Base-by-base conservation (phyloP, 805 yeast genomes). In the Clavispora vitiphila region DNA sequence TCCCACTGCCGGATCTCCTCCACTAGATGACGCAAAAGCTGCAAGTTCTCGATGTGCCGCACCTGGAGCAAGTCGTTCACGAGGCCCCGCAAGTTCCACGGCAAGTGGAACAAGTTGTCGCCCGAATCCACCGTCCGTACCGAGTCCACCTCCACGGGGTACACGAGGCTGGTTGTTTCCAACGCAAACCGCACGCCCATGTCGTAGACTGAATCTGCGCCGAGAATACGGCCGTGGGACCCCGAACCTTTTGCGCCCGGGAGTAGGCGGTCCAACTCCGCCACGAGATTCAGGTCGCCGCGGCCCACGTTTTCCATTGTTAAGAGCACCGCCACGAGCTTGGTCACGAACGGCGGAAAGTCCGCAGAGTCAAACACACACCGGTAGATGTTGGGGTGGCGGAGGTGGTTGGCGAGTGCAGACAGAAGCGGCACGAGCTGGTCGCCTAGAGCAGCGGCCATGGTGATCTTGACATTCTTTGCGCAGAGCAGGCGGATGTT, bases 11-110 rank as follows among this genome's bases (percentile, higher is more conserved):
- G 42, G 44, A 51, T 67, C 24, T 58, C 59, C 11, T 20, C 20
- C 10, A 64, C 32, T 26, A 69, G 50, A 14, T 57, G 54, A 12
- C 40, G 39, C 3, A 67, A 40, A 15, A 69, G 48, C 14, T 40
- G 31, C 26, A 47, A 34, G 42, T 55, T 58, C 7, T 50, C 48
- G 10, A 69, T 57, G 46, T 69, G 63, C 39, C 61, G 61, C 15
- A 65, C 51, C 23, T 51, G 47, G 15, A 60, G 42, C 30, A 69
- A 51, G 38, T 68, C 71, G 29, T 69, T 58, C 10, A 69, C 34
- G 29, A 67, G 46, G n/a, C 65, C 65, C 20, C 74, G 57, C 6
- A 65, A 46, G 37, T 58, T 58, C 73, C 73, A 69, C 3, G 75
- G 72, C 18, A 69, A 36, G 30, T 56, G 53, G 43, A 53, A 64